Percentiles rank a stretch among this genome's conserved stretches.
phyloP scores from a whole-genome alignment of 169 alveolate species.

The Cystoisospora suis region DNA sequence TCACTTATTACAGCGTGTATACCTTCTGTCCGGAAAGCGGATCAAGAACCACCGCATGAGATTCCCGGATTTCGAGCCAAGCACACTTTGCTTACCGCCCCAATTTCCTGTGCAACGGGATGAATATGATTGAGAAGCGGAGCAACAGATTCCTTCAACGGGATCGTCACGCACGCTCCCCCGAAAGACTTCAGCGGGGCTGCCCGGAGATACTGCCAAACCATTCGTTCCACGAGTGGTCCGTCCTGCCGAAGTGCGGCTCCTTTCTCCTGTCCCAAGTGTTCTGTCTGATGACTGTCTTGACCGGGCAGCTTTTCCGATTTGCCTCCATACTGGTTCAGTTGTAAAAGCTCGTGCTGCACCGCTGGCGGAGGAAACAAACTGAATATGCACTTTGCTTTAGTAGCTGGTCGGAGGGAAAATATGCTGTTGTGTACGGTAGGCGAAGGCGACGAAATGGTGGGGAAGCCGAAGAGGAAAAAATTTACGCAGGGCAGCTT shows the following conservation, averaged over 20 bases:
- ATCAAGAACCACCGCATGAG: too few species aligned
- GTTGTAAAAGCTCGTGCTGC: background rate
- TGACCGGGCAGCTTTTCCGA: background rate
- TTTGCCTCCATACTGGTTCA: background rate
- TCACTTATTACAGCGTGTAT: too few species aligned
- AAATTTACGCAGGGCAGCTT: background rate
- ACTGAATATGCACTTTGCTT: background rate
- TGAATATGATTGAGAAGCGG: background rate
- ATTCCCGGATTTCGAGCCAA: too few species aligned
- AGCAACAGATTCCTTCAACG: background rate
- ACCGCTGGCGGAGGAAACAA: background rate
- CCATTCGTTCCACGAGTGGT: background rate
- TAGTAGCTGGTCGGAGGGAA: background rate
- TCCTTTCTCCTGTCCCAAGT: background rate
- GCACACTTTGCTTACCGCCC: conserved; percentile 30
- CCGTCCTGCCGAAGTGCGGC: background rate
- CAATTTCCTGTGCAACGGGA: background rate
- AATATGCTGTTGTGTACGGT: conserved; percentile 4
- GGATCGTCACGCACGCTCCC: conserved; percentile 8
- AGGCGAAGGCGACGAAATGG: conserved; percentile 3
- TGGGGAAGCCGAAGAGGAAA: conserved; percentile 31
- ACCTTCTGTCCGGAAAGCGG: too few species aligned
- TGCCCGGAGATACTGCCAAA: background rate
- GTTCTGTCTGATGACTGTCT: background rate
- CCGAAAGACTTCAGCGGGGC: background rate